phyloP scores from a whole-genome alignment of 164 flowering plant genomes.

The Tetracentron sinense region DNA sequence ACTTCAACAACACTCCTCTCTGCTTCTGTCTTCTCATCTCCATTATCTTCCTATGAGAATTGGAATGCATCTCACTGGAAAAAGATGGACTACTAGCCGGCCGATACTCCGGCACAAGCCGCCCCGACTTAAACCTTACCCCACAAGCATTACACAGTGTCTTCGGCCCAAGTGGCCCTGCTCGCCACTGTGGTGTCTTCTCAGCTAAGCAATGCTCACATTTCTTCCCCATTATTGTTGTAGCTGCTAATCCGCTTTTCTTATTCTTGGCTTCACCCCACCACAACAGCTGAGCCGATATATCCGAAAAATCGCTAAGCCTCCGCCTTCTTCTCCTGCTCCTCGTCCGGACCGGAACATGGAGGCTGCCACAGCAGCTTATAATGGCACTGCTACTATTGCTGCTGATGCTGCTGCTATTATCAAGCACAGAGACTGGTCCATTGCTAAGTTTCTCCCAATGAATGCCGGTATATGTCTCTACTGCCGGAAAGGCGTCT shows the following conservation, averaged over 20 bases:
- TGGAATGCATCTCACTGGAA: constrained; percentile 56
- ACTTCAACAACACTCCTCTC: constrained; percentile 14
- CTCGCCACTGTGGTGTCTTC: constrained; percentile 92
- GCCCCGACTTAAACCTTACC: constrained; percentile 82
- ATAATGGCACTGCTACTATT: constrained; percentile 12
- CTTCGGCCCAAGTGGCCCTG: constrained; percentile 82
- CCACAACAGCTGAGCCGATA: constrained; percentile 18
- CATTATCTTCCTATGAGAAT: constrained; percentile 72
- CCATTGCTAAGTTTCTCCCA: constrained; percentile 16
- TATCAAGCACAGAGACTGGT: constrained; percentile 58
- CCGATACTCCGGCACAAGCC: constrained; percentile 83
- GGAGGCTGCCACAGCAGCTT: constrained; percentile 31
- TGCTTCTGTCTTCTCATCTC: constrained; percentile 77
- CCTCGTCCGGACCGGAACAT: constrained; percentile 48
- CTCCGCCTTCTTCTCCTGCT: constrained; percentile 37
- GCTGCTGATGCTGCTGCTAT: constrained; percentile 24
- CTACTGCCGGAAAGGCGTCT: constrained; percentile 65
- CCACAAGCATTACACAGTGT: constrained; percentile 95
- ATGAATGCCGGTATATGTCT: constrained; percentile 40
- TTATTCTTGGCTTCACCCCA: constrained; percentile 20
- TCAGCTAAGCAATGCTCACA: constrained; percentile 76
- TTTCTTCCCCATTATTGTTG: constrained; percentile 37
- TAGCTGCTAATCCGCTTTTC: background rate
- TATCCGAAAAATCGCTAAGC: constrained; percentile 18
- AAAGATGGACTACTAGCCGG: constrained; percentile 84